Conservation (phyloP, 768 basidiomycete species). For the Phylloporus sp. region DNA sequence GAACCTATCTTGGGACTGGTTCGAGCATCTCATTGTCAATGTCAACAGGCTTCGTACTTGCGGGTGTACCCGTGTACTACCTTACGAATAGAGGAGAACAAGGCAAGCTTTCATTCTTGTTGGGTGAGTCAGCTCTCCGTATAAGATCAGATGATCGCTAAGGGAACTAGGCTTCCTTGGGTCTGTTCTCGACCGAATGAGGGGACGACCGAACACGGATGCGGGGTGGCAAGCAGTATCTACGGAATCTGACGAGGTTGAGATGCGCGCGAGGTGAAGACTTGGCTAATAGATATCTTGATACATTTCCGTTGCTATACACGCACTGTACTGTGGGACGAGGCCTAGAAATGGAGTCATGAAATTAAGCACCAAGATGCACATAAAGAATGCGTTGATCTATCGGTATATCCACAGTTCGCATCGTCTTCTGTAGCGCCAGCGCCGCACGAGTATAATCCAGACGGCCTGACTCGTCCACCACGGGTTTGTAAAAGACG, state of each 20-base stretch:
- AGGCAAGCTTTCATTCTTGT: slow-evolving; percentile 30
- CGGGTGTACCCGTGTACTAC: slow-evolving; percentile 81
- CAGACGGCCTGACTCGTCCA: background rate
- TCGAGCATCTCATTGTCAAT: background rate
- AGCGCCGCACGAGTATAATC: background rate
- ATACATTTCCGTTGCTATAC: background rate
- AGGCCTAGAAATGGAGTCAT: too few relatives aligned
- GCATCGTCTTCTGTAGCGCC: background rate
- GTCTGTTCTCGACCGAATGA: slow-evolving; percentile 43
- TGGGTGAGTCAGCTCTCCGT: slow-evolving; percentile 33
- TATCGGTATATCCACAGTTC: background rate
- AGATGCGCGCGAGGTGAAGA: slow-evolving; percentile 37
- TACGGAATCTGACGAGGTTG: slow-evolving; percentile 63
- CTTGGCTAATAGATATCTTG: slow-evolving; percentile 4
- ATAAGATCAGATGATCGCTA: background rate
- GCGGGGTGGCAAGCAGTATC: slow-evolving; percentile 79
- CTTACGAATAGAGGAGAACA: slow-evolving; percentile 56
- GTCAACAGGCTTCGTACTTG: slow-evolving; percentile 64
- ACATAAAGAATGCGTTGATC: background rate
- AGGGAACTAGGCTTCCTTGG: slow-evolving; percentile 37
- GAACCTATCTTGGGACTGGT: background rate
- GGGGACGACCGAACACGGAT: slow-evolving; percentile 48
- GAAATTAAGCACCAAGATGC: background rate
- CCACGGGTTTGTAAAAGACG: background rate
- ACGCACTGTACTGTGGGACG: too few relatives aligned